phyloP scores from a whole-genome alignment of 2,329 filamentous ascomycete genomes.

The Aspergillus tubingensis region DNA sequence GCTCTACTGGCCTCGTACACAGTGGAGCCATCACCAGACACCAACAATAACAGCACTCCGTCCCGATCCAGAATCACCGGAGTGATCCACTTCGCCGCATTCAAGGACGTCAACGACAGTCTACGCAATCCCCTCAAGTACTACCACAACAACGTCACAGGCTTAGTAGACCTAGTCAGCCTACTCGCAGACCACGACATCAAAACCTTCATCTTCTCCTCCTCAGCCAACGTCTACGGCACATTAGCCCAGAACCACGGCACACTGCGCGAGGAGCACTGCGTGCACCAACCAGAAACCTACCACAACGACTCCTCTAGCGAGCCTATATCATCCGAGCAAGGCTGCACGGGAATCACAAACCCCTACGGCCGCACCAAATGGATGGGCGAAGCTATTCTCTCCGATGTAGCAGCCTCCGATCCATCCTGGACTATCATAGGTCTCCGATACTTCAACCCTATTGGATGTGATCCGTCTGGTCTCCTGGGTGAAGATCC shows the following conservation, averaged over 20 bases:
- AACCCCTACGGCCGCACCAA: conserved; percentile 67
- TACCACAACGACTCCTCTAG: conserved; percentile 46
- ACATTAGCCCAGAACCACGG: conserved; percentile 45
- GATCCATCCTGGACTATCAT: conserved; percentile 64
- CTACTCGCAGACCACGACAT: conserved; percentile 60
- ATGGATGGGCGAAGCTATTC: conserved; percentile 66
- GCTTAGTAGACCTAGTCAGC: conserved; percentile 61
- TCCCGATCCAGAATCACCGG: conserved; percentile 54
- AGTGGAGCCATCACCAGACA: conserved; percentile 45
- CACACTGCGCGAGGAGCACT: conserved; percentile 57
- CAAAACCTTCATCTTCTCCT: conserved; percentile 67
- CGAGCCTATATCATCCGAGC: conserved; percentile 42
- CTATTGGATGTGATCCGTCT: conserved; percentile 65
- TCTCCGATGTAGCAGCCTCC: conserved; percentile 60
- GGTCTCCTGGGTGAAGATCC: conserved; percentile 67
- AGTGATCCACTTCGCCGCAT: conserved; percentile 68
- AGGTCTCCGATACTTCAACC: conserved; percentile 67
- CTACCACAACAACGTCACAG: conserved; percentile 67
- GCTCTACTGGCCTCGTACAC: conserved; percentile 32
- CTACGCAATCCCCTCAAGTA: conserved; percentile 62
- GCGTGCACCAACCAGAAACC: conserved; percentile 52
- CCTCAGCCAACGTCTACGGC: conserved; percentile 67
- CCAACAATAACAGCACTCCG: conserved; percentile 34
- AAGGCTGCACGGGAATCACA: conserved; percentile 59
- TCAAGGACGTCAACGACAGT: conserved; percentile 65